A percentile compares a stretch with the other conserved stretches of the same genome.
These are phyloP conservation scores for Hypoxylon fragiforme DNA, from an alignment of 495 filamentous ascomycete species.

Conservation along the genomic window DNA sequence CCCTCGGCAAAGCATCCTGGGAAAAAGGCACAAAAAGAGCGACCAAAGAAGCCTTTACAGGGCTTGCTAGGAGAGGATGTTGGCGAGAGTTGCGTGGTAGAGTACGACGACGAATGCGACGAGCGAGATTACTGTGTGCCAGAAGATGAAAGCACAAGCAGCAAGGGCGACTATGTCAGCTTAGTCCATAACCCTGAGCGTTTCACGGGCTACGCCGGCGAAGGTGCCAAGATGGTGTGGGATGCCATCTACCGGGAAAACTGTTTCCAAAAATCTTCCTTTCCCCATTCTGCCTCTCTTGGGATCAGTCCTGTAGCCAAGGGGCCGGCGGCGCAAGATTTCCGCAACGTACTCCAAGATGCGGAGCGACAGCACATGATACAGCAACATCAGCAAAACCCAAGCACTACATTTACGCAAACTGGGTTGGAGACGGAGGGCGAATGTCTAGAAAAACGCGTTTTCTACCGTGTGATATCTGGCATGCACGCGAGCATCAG, in stretches of 20 bases:
- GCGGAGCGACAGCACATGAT: slow-evolving; percentile 65
- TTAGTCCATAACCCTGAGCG: slow-evolving; percentile 91
- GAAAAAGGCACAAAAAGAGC: slow-evolving; percentile 67
- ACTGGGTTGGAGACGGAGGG: slow-evolving; percentile 75
- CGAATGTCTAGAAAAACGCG: slow-evolving; percentile 94
- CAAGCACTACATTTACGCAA: slow-evolving; percentile 53
- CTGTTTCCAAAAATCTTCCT: slow-evolving; percentile 79
- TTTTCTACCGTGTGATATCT: slow-evolving; percentile 91
- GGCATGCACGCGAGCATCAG: slow-evolving; percentile 98
- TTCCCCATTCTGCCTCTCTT: slow-evolving; percentile 53
- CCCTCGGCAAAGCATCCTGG: slow-evolving; percentile 88
- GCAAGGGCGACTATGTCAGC: slow-evolving; percentile 95
- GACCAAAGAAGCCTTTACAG: slow-evolving; percentile 72
- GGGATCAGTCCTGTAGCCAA: slow-evolving; percentile 44
- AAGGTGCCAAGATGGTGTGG: slow-evolving; percentile 85
- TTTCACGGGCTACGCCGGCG: slow-evolving; percentile 90
- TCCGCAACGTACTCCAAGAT: slow-evolving; percentile 77
- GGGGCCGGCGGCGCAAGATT: slow-evolving; percentile 76
- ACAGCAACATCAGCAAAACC: slow-evolving; percentile 56
- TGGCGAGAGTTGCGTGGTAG: slow-evolving; percentile 92
- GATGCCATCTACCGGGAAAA: slow-evolving; percentile 96
- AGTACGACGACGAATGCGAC: slow-evolving; percentile 98
- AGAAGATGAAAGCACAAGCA: slow-evolving; percentile 83
- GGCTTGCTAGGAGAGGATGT: slow-evolving; percentile 83
- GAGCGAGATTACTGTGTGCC: slow-evolving; percentile 96